These are phyloP conservation scores for Rhododendron molle DNA, from an alignment of 148 eudicot species.

Conservation along the genomic window DNA sequence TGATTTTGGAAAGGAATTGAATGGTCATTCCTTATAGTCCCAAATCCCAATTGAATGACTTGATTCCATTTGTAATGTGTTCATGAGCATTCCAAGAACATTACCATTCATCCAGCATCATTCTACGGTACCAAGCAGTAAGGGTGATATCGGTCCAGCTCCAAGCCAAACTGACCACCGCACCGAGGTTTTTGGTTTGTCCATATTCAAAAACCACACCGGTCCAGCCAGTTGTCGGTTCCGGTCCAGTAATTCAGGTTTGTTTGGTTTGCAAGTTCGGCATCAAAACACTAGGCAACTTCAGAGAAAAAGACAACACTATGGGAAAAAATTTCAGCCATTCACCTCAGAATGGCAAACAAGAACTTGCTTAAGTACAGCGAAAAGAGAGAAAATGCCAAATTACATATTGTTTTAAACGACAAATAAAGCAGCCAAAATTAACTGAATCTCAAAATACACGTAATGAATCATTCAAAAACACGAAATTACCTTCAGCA, in stretches of 20 bases:
- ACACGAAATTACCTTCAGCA: constrained; percentile 52
- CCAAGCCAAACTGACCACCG: background rate
- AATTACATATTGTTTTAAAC: background rate
- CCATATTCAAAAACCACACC: background rate
- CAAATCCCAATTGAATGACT: background rate
- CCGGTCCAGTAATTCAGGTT: background rate
- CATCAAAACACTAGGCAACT: background rate
- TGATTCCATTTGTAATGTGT: background rate
- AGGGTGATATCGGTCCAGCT: background rate
- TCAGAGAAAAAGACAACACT: background rate
- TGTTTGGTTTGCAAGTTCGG: background rate
- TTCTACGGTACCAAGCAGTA: background rate
- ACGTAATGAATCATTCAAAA: background rate
- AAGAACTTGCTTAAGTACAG: background rate
- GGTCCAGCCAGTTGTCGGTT: background rate
- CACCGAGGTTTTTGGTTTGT: background rate
- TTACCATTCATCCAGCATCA: background rate
- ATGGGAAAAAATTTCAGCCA: background rate
- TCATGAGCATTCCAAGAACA: background rate
- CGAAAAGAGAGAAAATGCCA: background rate
- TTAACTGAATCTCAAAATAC: background rate
- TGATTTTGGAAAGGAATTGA: background rate
- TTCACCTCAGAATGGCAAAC: background rate
- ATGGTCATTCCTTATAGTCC: background rate
- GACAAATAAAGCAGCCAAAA: background rate